Evolutionary conservation across 768 basidiomycete species (phyloP).

Genomic region (Suillus occidentalis): DNA sequence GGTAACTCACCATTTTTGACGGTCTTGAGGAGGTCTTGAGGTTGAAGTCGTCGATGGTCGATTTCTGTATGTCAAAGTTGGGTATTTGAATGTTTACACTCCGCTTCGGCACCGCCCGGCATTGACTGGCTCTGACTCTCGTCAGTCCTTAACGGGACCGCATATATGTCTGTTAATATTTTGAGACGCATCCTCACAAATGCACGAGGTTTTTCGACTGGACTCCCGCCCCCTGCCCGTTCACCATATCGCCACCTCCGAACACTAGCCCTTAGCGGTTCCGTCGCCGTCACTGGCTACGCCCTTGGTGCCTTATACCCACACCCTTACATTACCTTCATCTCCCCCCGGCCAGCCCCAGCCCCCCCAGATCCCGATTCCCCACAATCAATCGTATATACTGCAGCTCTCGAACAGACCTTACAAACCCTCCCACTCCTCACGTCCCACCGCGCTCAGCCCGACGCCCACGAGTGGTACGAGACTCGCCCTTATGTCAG

Average conservation of each 20-base stretch:
- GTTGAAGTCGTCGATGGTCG: constrained; percentile 3
- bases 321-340: constrained; percentile 59
- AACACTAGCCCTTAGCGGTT: constrained; percentile 20
- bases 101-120: constrained; percentile 26
- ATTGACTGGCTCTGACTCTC: not conserved
- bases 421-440: constrained; percentile 69
- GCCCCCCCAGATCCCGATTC: constrained; percentile 54
- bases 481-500: constrained; percentile 72
- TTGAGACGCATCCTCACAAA: constrained; percentile 11
- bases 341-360: constrained; percentile 78
- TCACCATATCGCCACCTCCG: constrained; percentile 14
- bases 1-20: constrained; percentile 55
- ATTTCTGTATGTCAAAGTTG: too few species aligned
- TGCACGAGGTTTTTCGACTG: constrained; percentile 21
- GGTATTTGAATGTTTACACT: constrained; percentile 8
- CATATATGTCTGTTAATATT: constrained; percentile 9
- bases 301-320: constrained; percentile 68
- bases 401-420: constrained; percentile 59
- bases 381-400: constrained; percentile 56
- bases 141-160: not conserved
- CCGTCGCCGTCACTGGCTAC: constrained; percentile 36
- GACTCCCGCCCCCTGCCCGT: not conserved
- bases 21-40: constrained; percentile 42
- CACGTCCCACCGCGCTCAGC: constrained; percentile 43
- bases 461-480: constrained; percentile 66